phyloP scores from a whole-genome alignment of 768 basidiomycete genomes.

The Leccinum disarticulatum region DNA sequence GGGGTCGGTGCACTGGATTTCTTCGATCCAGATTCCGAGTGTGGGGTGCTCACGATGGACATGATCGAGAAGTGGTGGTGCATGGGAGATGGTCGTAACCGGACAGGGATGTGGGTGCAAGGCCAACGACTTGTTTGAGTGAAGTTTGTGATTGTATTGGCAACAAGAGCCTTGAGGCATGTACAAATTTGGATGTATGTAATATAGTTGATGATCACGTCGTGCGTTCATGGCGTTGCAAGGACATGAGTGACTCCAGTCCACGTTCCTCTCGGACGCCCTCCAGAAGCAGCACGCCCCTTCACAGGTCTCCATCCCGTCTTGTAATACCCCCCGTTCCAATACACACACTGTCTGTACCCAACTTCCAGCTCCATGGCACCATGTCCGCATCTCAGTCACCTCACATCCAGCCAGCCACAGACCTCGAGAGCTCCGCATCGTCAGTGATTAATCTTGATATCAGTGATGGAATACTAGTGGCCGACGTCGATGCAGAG shows the following conservation, averaged over 20 bases:
- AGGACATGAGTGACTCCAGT: conserved; percentile 26
- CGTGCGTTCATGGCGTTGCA: conserved; percentile 8
- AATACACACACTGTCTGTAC: conserved; percentile 54
- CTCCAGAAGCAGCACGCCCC: conserved; percentile 38
- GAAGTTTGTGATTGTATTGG: conserved; percentile 20
- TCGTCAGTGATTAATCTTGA: conserved; percentile 72
- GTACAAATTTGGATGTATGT: neutral
- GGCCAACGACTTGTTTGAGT: conserved; percentile 38
- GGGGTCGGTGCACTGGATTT: conserved; percentile 73
- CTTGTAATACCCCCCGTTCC: conserved; percentile 51
- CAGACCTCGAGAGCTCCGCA: conserved; percentile 59
- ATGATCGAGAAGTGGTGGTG: conserved; percentile 92
- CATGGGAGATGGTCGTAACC: conserved; percentile 68
- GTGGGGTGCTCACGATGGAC: conserved; percentile 40
- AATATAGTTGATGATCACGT: neutral
- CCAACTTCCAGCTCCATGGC: conserved; percentile 54
- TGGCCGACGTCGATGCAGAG: conserved; percentile 69
- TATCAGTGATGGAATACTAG: conserved; percentile 63
- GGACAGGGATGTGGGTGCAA: conserved; percentile 73
- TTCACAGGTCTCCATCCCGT: conserved; percentile 47
- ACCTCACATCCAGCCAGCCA: conserved; percentile 28
- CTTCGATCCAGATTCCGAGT: conserved; percentile 42
- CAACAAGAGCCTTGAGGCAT: neutral
- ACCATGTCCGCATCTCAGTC: conserved; percentile 31
- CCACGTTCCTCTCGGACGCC: conserved; percentile 31